Conservation (phyloP, 371 early-diverging fungal genomes). For the Parasitella parasitica region DNA sequence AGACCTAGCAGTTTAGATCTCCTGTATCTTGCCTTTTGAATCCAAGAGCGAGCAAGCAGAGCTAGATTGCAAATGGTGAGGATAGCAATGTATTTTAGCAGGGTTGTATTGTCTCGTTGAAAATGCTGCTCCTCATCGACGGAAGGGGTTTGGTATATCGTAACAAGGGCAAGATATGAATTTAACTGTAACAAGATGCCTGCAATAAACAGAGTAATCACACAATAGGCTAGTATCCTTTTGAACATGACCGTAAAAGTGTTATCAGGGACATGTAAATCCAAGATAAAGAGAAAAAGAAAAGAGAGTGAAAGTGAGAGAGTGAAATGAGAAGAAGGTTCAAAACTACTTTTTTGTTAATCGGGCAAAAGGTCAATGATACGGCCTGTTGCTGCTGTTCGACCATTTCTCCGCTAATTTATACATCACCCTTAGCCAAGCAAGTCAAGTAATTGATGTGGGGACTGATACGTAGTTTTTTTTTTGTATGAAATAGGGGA, state of each 20-base stretch:
- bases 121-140: constrained; percentile 9
- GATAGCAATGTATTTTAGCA: not conserved
- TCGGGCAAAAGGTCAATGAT: too few species aligned
- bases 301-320: too few species aligned
- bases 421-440: too few species aligned
- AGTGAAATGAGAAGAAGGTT: too few species aligned
- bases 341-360: too few species aligned
- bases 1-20: not conserved
- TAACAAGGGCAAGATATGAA: constrained; percentile 12
- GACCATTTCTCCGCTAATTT: too few species aligned
- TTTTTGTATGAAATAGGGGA: too few species aligned
- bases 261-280: too few species aligned
- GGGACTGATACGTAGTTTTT: too few species aligned
- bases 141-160: not conserved
- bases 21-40: not conserved
- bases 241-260: not conserved
- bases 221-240: not conserved
- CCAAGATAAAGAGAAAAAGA: too few species aligned
- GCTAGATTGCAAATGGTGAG: not conserved
- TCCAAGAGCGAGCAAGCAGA: not conserved
- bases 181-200: constrained; percentile 10
- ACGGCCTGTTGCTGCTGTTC: too few species aligned
- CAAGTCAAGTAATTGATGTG: too few species aligned
- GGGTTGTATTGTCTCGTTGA: constrained; percentile 17
- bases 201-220: constrained; percentile 6